phyloP scores from a whole-genome alignment of 331 rosid genomes.

The Phaseolus coccineus region DNA sequence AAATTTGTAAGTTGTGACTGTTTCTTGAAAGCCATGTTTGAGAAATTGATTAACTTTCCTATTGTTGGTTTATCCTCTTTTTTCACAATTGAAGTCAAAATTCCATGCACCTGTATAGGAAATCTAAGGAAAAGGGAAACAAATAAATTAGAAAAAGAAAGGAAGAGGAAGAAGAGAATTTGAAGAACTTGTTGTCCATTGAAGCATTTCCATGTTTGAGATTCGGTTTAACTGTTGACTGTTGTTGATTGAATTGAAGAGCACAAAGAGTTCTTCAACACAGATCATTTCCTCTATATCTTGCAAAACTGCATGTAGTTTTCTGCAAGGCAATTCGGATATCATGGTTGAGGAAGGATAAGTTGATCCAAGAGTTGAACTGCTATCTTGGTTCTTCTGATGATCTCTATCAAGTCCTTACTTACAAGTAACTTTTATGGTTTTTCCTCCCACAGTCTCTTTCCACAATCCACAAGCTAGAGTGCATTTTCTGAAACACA shows the following conservation, averaged over 20 bases:
- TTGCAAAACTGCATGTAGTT: background rate
- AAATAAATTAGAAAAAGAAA: background rate
- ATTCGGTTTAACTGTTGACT: background rate
- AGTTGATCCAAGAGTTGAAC: conserved; percentile 12
- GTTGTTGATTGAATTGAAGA: conserved; percentile 21
- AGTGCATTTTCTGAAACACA: background rate
- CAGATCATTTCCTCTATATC: conserved; percentile 12
- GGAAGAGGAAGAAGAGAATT: no score
- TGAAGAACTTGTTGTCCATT: background rate
- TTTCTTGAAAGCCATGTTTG: background rate
- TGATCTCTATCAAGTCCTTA: conserved; percentile 14
- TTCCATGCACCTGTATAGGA: background rate
- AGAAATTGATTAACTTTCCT: background rate
- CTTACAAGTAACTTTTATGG: background rate
- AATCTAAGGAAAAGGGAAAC: background rate
- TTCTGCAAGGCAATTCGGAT: conserved; percentile 5
- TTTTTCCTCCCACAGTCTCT: background rate
- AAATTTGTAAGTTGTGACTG: background rate
- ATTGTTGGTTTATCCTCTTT: background rate
- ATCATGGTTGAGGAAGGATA: background rate
- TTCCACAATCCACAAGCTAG: background rate
- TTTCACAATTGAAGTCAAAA: background rate
- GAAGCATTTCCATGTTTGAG: no score
- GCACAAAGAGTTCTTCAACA: background rate
- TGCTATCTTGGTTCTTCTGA: background rate